Conservation (phyloP, 257 asterid genomes). For the Cordia subcordata region DNA sequence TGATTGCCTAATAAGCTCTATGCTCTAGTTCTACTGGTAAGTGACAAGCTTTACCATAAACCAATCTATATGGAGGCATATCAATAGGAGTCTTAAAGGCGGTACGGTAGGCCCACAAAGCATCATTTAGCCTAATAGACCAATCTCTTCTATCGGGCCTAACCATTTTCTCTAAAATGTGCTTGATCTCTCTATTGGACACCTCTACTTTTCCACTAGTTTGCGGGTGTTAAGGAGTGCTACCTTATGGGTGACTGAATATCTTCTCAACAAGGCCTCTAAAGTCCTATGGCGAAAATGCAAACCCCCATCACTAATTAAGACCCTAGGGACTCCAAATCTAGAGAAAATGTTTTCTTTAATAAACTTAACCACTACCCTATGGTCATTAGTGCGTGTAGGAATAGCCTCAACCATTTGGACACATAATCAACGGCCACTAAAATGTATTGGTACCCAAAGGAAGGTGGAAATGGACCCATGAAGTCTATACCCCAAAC, state of each 20-base stretch:
- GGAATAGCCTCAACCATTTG: not conserved
- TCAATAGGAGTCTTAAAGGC: not conserved
- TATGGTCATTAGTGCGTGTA: not conserved
- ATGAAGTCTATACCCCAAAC: slow-evolving; percentile 8
- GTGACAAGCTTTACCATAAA: slow-evolving; percentile 3
- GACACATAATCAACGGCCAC: slow-evolving; percentile 3
- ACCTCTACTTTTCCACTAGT: too few species aligned
- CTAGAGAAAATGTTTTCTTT: not conserved
- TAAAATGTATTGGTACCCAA: not conserved
- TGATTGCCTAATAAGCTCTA: not conserved
- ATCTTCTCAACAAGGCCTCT: not conserved
- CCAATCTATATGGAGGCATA: not conserved
- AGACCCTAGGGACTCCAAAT: not conserved
- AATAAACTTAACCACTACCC: not conserved
- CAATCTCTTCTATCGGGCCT: not conserved
- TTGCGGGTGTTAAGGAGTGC: not conserved
- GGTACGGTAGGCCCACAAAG: slow-evolving; percentile 1
- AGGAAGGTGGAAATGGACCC: not conserved
- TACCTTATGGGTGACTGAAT: not conserved
- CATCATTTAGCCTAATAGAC: not conserved
- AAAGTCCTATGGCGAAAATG: not conserved
- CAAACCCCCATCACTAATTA: not conserved
- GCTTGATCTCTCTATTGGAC: too few species aligned
- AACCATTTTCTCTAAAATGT: too few species aligned
- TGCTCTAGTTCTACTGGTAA: not conserved